Conservation (phyloP, 2,329 filamentous ascomycete genomes). For the Leptographium galeiforme region DNA sequence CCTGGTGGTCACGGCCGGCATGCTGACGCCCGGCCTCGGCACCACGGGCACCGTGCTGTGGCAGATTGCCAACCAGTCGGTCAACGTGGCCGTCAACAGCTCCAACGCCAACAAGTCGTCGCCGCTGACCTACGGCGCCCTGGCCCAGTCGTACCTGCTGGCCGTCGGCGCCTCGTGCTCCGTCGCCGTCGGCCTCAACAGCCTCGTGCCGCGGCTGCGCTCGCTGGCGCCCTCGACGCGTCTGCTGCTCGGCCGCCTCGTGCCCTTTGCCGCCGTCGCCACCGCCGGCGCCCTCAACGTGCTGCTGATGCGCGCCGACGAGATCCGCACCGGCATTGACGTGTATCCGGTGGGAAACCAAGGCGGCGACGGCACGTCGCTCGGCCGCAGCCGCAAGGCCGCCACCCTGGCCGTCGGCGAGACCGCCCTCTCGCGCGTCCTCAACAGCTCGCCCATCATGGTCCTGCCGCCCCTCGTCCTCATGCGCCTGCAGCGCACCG, state of each 20-base stretch:
- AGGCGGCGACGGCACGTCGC: conserved; percentile 40
- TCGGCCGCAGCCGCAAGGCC: conserved; percentile 80
- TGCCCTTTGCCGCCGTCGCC: conserved; percentile 91
- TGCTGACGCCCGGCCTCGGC: conserved; percentile 82
- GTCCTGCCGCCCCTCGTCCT: conserved; percentile 80
- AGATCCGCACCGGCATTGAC: conserved; percentile 87
- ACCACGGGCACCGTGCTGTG: conserved; percentile 79
- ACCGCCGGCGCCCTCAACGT: conserved; percentile 87
- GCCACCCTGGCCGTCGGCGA: conserved; percentile 83
- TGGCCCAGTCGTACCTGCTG: conserved; percentile 80
- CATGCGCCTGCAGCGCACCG: conserved; percentile 68
- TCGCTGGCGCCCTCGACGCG: conserved; percentile 61
- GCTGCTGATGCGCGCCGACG: conserved; percentile 93
- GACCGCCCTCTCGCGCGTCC: conserved; percentile 78
- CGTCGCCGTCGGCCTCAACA: conserved; percentile 84
- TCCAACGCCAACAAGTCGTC: conserved; percentile 97
- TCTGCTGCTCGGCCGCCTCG: conserved; percentile 68
- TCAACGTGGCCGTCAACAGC: conserved; percentile 96
- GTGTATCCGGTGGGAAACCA: conserved; percentile 58
- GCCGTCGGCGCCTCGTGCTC: conserved; percentile 89
- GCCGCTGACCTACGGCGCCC: conserved; percentile 64
- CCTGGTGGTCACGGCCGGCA: conserved; percentile 85
- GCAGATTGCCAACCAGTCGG: conserved; percentile 93
- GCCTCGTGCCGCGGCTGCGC: conserved; percentile 74
- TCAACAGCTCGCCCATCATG: conserved; percentile 97